Base-by-base conservation (phyloP, 2,329 filamentous ascomycete species). In the Fusarium foetens region DNA sequence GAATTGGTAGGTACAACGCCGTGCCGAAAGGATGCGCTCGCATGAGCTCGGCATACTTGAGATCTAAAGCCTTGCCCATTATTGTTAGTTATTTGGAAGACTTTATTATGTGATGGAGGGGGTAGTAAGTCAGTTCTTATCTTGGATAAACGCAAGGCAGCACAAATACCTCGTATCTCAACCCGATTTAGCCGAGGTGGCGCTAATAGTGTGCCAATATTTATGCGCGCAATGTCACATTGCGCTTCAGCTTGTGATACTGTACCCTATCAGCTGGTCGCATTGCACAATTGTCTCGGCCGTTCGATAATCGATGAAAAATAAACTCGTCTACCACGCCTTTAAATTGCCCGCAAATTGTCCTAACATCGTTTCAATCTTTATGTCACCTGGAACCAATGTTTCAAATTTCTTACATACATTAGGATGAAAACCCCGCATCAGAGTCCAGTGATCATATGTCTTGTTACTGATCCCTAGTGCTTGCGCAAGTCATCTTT, bases 291-390 rank as follows among this genome's bases (percentile, higher is more conserved):
- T n/a, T 39, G 31, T 25, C 17, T 53, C 17, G 14, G 19, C 21
- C 27, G 6, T 31, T 23, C 27, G 21, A 23, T 55, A 10, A 6
- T 25, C 16, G 0, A 0, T 16, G 36, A 11, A 16, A 8, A 55
- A 29, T 35, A 35, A 19, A 23, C 2, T 2, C 6, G 2, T 3
- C 19, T 38, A 4, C 0, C 3, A 14, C 3, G 8, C 23, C 0
- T 2, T 21, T 10, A 7, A 52, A 27, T 9, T 21, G 9, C 11
- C 3, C 2, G 16, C 14, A 6, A 27, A 6, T 6, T 21, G n/a
- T 16, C 19, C 23, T 8, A 29, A 2, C 10, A 25, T 16, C 14
- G 19, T 10, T 12, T 6, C 14, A 1, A 19, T 14, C 13, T 42
- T 54, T 55, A 23, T 31, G 16, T 43, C 36, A 1, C 17, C 9